Percentiles rank a stretch among this genome's conserved stretches.
Evolutionary conservation across 2,329 filamentous ascomycete species (phyloP).

Genomic region (Neoscytalidium dimidiatum): DNA sequence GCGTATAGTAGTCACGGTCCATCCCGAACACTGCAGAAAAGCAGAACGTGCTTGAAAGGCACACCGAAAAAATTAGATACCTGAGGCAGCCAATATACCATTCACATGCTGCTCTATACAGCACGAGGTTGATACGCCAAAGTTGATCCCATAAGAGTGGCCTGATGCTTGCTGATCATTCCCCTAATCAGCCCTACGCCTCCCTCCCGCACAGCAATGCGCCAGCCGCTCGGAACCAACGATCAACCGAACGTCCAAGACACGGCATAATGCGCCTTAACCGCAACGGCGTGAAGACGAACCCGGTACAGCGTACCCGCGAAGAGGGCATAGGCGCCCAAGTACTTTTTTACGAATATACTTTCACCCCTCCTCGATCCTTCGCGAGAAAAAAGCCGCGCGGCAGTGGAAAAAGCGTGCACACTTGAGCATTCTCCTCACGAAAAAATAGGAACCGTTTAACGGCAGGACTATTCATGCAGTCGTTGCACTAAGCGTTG

Average conservation of each 20-base stretch:
- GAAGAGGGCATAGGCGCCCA: not conserved
- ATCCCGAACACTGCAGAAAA: no score
- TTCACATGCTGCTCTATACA: not conserved
- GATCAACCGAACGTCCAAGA: not conserved
- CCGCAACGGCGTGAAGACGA: not conserved
- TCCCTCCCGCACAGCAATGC: not conserved
- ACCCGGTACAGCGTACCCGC: not conserved
- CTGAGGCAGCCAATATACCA: not conserved
- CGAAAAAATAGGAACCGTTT: no score
- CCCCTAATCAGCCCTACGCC: not conserved
- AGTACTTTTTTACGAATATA: not conserved
- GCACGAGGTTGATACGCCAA: not conserved
- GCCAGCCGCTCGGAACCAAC: not conserved
- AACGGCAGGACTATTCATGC: not conserved
- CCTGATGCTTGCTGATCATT: not conserved
- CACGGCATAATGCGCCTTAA: not conserved
- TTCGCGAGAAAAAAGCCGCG: not conserved
- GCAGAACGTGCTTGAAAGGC: no score
- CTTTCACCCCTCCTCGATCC: not conserved
- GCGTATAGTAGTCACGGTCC: no score
- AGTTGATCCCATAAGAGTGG: not conserved
- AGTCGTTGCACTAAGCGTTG: not conserved
- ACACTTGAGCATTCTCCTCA: no score
- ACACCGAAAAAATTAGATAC: not conserved
- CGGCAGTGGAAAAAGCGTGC: not conserved